Conservation (phyloP, 2,329 filamentous ascomycete species). For the Aspergillus sp. region DNA sequence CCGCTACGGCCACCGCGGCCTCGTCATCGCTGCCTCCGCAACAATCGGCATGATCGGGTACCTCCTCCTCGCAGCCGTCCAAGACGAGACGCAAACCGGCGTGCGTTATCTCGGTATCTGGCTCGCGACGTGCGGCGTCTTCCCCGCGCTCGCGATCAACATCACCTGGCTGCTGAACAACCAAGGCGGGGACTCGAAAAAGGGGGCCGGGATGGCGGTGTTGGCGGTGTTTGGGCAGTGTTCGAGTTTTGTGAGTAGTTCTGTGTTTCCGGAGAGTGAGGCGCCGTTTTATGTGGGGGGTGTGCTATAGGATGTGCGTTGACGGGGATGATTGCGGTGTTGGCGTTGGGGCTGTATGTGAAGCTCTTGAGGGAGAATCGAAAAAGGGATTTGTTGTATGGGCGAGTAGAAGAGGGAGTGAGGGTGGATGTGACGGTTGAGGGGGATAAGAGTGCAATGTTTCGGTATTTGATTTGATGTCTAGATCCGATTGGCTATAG, state of each 20-base stretch:
- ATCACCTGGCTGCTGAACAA: slow-evolving; percentile 24
- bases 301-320: slow-evolving; percentile 18
- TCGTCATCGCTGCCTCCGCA: slow-evolving; percentile 25
- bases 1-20: slow-evolving; percentile 29
- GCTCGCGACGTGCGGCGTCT: slow-evolving; percentile 26
- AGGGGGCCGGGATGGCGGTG: slow-evolving; percentile 18
- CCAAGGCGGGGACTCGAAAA: slow-evolving; percentile 20
- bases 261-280: slow-evolving; percentile 17
- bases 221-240: slow-evolving; percentile 19
- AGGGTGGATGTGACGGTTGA: slow-evolving; percentile 19
- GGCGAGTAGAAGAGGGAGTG: slow-evolving; percentile 9
- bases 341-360: slow-evolving; percentile 14
- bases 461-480: slow-evolving; percentile 17
- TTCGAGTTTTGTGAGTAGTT: slow-evolving; percentile 18
- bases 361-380: slow-evolving; percentile 14
- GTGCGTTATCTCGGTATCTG: slow-evolving; percentile 35
- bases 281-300: slow-evolving; percentile 16
- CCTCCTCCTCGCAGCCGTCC: slow-evolving; percentile 22
- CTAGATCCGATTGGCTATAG: neutral
- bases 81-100: slow-evolving; percentile 18
- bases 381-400: slow-evolving; percentile 15
- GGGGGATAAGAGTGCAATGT: slow-evolving; percentile 15
- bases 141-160: slow-evolving; percentile 17
- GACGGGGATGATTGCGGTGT: slow-evolving; percentile 16
- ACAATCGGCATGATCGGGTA: slow-evolving; percentile 29